Conservation (phyloP, 352 stramenopile genomes). For the Globisporangium ultimum region DNA sequence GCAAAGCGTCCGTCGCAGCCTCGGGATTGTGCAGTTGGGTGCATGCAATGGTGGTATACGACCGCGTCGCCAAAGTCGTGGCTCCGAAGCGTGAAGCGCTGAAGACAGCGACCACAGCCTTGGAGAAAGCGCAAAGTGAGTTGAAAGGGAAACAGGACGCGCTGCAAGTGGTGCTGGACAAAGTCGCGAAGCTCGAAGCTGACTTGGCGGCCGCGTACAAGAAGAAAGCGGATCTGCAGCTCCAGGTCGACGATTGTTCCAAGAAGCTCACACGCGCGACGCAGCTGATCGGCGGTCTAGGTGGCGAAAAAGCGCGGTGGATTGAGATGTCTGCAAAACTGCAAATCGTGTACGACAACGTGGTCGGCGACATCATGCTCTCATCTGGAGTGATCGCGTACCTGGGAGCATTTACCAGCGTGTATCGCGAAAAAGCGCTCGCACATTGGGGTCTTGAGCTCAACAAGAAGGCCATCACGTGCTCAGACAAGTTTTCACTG, state of each 20-base stretch:
- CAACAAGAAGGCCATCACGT: slow-evolving; percentile 70
- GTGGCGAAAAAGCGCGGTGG: slow-evolving; percentile 93
- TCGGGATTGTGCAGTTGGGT: slow-evolving; percentile 95
- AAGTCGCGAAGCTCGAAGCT: slow-evolving; percentile 86
- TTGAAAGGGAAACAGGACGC: slow-evolving; percentile 89
- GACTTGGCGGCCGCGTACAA: slow-evolving; percentile 90
- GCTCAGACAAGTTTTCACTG: slow-evolving; percentile 76
- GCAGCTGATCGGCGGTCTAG: slow-evolving; percentile 91
- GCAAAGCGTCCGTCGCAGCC: slow-evolving; percentile 92
- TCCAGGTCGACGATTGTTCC: slow-evolving; percentile 91
- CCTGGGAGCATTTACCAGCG: slow-evolving; percentile 90
- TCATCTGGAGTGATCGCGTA: slow-evolving; percentile 94
- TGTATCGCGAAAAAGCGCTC: slow-evolving; percentile 90
- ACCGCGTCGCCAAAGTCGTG: slow-evolving; percentile 91
- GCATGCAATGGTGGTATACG: slow-evolving; percentile 96
- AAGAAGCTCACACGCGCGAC: slow-evolving; percentile 92
- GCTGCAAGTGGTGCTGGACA: slow-evolving; percentile 91
- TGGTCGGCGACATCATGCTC: slow-evolving; percentile 93
- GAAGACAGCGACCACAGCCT: slow-evolving; percentile 81
- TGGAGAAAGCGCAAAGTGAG: slow-evolving; percentile 84
- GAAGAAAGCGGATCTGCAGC: slow-evolving; percentile 89
- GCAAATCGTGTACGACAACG: slow-evolving; percentile 87
- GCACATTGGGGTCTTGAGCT: slow-evolving; percentile 73
- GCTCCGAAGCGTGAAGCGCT: slow-evolving; percentile 92
- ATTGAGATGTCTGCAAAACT: slow-evolving; percentile 86